Evolutionary conservation across 75 land plant genomes (phyloP).

Genomic region (Selaginella tamariscina): DNA sequence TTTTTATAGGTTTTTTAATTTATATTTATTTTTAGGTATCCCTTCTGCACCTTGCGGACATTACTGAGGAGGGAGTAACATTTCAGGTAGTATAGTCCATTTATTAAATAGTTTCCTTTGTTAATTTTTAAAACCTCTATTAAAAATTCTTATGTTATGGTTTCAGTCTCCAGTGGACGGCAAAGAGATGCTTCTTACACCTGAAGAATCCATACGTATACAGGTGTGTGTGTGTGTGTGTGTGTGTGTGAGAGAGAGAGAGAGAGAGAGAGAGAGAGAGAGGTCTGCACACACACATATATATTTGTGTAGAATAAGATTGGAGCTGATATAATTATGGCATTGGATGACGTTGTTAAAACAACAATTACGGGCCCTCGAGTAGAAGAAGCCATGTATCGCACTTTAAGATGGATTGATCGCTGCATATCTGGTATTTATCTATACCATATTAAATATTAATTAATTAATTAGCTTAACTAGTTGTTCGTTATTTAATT

Average conservation of each 20-base stretch:
- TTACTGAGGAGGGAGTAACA: constrained; percentile 97
- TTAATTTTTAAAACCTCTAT: neutral
- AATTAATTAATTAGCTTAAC: too few species aligned
- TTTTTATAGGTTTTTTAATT: too few species aligned
- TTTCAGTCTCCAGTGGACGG: constrained; percentile 97
- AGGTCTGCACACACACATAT: too few species aligned
- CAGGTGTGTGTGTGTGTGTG: constrained; percentile 48
- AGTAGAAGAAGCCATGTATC: constrained; percentile 97
- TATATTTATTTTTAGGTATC: constrained; percentile 93
- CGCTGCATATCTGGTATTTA: constrained; percentile 86
- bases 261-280: too few species aligned
- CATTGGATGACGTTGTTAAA: constrained; percentile 97
- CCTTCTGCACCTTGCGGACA: constrained; percentile 89
- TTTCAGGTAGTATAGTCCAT: constrained; percentile 57
- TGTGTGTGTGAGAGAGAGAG: too few species aligned
- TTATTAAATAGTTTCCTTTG: neutral
- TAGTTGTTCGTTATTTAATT: neutral
- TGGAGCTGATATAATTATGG: constrained; percentile 99
- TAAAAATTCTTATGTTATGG: too few species aligned
- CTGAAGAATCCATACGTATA: constrained; percentile 93
- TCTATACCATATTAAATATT: too few species aligned
- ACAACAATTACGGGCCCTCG: constrained; percentile 96
- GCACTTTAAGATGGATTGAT: constrained; percentile 96
- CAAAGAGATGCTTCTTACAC: constrained; percentile 93
- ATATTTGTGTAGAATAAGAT: constrained; percentile 71